phyloP scores from a whole-genome alignment of 352 stramenopile species.

The Phytophthora citricola region DNA sequence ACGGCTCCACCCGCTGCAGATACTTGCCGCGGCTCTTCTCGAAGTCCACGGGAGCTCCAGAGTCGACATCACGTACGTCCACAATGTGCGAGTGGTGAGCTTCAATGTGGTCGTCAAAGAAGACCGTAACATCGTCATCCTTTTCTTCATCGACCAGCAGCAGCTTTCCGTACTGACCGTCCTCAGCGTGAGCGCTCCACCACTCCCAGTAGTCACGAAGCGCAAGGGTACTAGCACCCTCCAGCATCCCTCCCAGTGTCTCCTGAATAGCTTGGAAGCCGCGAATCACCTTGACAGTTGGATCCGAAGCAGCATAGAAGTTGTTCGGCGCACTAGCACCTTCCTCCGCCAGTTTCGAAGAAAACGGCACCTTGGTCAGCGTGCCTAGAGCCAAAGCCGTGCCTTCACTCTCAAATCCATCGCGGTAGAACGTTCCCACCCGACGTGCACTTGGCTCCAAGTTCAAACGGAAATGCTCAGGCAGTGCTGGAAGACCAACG shows the following conservation, averaged over 20 bases:
- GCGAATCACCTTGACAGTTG: constrained; percentile 54
- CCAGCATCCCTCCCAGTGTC: constrained; percentile 44
- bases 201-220: constrained; percentile 89
- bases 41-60: constrained; percentile 64
- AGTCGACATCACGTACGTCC: constrained; percentile 66
- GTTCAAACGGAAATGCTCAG: constrained; percentile 55
- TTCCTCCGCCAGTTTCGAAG: constrained; percentile 44
- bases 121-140: constrained; percentile 41
- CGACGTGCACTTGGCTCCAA: constrained; percentile 32
- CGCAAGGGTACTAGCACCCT: constrained; percentile 51
- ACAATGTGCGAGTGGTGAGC: constrained; percentile 80
- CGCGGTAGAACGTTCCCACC: constrained; percentile 79
- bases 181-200: constrained; percentile 84
- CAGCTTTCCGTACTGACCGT: constrained; percentile 79
- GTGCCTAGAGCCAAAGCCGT: constrained; percentile 70
- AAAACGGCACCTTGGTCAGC: constrained; percentile 68
- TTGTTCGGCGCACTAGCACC: constrained; percentile 27
- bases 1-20: constrained; percentile 81
- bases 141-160: constrained; percentile 55
- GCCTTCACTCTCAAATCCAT: constrained; percentile 61
- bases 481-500: constrained; percentile 48
- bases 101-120: constrained; percentile 88
- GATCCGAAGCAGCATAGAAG: constrained; percentile 45
- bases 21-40: constrained; percentile 54
- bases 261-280: constrained; percentile 62